Evolutionary conservation across 106 monocot genomes (phyloP).

Genomic region (Acorus calamus): DNA sequence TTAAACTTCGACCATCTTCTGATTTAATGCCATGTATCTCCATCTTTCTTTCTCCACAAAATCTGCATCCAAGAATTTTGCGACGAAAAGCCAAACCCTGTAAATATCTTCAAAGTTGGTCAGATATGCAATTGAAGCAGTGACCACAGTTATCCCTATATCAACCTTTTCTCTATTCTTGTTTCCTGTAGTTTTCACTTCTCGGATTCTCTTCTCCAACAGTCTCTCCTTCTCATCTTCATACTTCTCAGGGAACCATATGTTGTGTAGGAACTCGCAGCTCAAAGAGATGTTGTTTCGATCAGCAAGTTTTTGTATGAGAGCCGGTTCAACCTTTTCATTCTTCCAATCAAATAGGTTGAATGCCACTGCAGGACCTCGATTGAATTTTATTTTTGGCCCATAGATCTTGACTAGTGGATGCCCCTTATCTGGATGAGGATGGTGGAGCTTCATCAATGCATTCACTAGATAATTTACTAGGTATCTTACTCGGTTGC

Average conservation of each 20-base stretch:
- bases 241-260: conserved; percentile 49
- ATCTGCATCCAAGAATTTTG: conserved; percentile 77
- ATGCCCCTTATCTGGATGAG: conserved; percentile 27
- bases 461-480: conserved; percentile 69
- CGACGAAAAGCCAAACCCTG: conserved; percentile 73
- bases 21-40: conserved; percentile 78
- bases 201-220: conserved; percentile 26
- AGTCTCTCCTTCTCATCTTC: conserved; percentile 20
- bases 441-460: conserved; percentile 54
- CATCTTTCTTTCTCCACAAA: conserved; percentile 88
- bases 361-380: conserved; percentile 65
- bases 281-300: conserved; percentile 60
- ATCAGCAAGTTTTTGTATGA: conserved; percentile 82
- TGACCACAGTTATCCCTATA: conserved; percentile 55
- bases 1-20: conserved; percentile 70
- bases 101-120: conserved; percentile 71
- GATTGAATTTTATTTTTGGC: conserved; percentile 57
- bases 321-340: conserved; percentile 54
- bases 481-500: conserved; percentile 51
- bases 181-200: neutral
- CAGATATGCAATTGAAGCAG: conserved; percentile 58
- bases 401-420: conserved; percentile 61
- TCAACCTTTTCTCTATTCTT: conserved; percentile 14
- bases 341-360: conserved; percentile 89
- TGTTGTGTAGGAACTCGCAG: conserved; percentile 48